Conservation (phyloP, 2,329 filamentous ascomycete genomes). For the Paraphaeosphaeria minitans region DNA sequence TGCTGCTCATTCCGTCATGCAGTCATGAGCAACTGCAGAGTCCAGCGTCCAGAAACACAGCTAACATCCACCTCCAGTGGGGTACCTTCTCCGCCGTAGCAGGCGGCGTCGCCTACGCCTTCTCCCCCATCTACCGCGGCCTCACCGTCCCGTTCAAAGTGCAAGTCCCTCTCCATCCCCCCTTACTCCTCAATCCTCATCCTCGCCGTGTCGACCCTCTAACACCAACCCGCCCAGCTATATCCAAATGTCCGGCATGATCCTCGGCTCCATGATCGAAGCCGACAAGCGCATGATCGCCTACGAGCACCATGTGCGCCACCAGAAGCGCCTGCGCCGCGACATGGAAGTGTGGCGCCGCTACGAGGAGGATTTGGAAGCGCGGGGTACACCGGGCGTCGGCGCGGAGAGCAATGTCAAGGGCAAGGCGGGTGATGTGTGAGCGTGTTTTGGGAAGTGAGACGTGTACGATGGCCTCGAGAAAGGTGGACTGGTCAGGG, state of each 20-base stretch:
- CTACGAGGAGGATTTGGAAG: constrained; percentile 66
- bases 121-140: constrained; percentile 74
- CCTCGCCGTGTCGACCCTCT: background rate
- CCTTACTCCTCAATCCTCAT: background rate
- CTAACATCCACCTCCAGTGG: constrained; percentile 58
- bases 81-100: constrained; percentile 68
- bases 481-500: no score
- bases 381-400: constrained; percentile 46
- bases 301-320: constrained; percentile 69
- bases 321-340: constrained; percentile 65
- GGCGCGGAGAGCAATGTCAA: constrained; percentile 40
- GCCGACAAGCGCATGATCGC: constrained; percentile 70
- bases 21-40: no score
- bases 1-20: no score
- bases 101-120: constrained; percentile 64
- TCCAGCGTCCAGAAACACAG: background rate
- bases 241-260: constrained; percentile 84
- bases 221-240: constrained; percentile 59
- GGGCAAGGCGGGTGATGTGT: constrained; percentile 18
- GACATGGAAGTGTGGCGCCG: constrained; percentile 72
- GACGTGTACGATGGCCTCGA: no score
- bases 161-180: constrained; percentile 20
- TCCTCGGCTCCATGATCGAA: constrained; percentile 77
- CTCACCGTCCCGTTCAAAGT: constrained; percentile 45
- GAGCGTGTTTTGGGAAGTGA: background rate